Conservation (phyloP, 768 basidiomycete genomes). For the Sporobolomyces pararoseus region DNA sequence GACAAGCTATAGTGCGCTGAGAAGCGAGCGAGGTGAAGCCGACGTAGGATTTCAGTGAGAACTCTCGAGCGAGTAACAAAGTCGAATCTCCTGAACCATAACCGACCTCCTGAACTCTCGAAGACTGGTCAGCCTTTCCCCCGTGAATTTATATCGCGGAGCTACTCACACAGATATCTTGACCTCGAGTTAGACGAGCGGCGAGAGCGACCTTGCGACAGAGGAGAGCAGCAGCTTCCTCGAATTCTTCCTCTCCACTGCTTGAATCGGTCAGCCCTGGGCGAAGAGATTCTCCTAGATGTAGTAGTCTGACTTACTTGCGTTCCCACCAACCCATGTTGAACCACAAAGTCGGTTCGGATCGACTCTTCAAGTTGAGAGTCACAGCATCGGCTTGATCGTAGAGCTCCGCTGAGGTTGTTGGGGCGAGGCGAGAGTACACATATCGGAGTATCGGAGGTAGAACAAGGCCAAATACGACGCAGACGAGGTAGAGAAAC, state of each 20-base stretch:
- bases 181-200: background rate
- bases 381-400: slow-evolving; percentile 5
- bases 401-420: background rate
- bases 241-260: slow-evolving; percentile 10
- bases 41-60: background rate
- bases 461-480: background rate
- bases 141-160: too few relatives aligned
- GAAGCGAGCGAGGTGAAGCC: slow-evolving; percentile 11
- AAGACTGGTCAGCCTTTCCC: background rate
- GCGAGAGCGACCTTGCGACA: slow-evolving; percentile 22
- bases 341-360: slow-evolving; percentile 6
- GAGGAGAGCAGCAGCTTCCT: background rate
- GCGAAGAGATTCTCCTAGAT: background rate
- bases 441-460: background rate
- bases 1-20: slow-evolving; percentile 4
- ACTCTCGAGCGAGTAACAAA: slow-evolving; percentile 18
- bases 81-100: slow-evolving; percentile 36
- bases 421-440: background rate
- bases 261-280: background rate
- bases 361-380: background rate
- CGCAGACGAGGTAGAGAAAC: slow-evolving; percentile 1
- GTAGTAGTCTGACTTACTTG: background rate
- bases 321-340: slow-evolving; percentile 30
- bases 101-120: slow-evolving; percentile 25
- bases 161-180: slow-evolving; percentile 13